Evolutionary conservation across 2,329 filamentous ascomycete species (phyloP).

Genomic region (Cryphonectria radicalis): DNA sequence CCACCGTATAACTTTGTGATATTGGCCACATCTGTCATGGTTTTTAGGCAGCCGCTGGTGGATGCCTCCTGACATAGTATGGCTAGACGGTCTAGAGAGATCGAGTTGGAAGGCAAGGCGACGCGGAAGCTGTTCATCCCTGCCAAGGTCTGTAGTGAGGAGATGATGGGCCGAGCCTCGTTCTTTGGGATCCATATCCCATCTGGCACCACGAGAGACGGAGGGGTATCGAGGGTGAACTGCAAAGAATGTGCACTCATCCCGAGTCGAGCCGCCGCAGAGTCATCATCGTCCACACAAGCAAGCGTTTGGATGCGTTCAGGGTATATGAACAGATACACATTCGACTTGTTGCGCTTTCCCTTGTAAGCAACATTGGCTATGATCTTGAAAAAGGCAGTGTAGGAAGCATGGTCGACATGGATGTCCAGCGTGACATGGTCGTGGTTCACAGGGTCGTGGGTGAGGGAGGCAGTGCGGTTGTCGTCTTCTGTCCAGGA

Average conservation of each 20-base stretch:
- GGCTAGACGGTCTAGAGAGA: constrained; percentile 14
- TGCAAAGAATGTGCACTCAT: constrained; percentile 14
- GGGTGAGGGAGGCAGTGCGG: constrained; percentile 8
- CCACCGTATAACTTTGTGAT: constrained; percentile 24
- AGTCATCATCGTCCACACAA: constrained; percentile 15
- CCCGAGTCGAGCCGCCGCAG: constrained; percentile 15
- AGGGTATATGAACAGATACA: constrained; percentile 23
- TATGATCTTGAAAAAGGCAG: constrained; percentile 26
- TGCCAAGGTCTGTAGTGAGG: constrained; percentile 15
- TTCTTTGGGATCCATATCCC: constrained; percentile 20
- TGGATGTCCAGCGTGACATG: constrained; percentile 22
- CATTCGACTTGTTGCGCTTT: constrained; percentile 26
- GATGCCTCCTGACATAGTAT: constrained; percentile 19
- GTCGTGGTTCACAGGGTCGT: constrained; percentile 16
- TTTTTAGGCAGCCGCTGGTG: constrained; percentile 9
- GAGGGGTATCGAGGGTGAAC: constrained; percentile 12
- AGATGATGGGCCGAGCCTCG: constrained; percentile 8
- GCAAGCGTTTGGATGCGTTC: constrained; percentile 20
- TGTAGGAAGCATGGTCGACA: constrained; percentile 8
- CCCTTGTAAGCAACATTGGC: constrained; percentile 27
- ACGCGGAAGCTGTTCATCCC: constrained; percentile 12
- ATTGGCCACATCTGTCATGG: constrained; percentile 16
- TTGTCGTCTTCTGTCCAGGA: constrained; percentile 19
- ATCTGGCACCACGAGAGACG: constrained; percentile 20
- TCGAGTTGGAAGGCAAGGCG: constrained; percentile 11